Conservation (phyloP, 768 basidiomycete species). For the Sporobolomyces pararoseus region DNA sequence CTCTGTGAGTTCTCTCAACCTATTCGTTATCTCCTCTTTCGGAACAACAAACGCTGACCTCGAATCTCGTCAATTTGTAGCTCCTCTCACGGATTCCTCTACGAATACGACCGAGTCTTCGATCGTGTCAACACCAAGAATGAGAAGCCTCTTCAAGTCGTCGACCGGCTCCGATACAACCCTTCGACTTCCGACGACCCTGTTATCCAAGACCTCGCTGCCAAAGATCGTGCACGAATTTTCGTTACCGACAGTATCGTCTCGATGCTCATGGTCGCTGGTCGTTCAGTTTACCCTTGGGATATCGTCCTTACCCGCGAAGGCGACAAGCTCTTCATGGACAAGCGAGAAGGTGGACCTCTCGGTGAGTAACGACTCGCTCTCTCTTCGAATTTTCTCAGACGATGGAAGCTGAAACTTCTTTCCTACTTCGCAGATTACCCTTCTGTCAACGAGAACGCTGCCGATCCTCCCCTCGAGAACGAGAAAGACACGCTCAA, state of each 20-base stretch:
- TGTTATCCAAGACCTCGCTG: slow-evolving; percentile 84
- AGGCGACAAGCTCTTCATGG: slow-evolving; percentile 87
- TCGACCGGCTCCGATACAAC: slow-evolving; percentile 95
- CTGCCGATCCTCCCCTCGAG: slow-evolving; percentile 86
- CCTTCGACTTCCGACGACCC: slow-evolving; percentile 97
- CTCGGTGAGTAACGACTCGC: slow-evolving; percentile 56
- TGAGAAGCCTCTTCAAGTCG: slow-evolving; percentile 81
- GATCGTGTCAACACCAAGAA: slow-evolving; percentile 93
- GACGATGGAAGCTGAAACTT: no score
- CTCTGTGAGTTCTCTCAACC: slow-evolving; percentile 66
- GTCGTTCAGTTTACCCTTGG: slow-evolving; percentile 95
- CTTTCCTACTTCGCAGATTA: slow-evolving; percentile 56
- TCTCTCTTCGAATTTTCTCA: not conserved
- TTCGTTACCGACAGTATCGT: slow-evolving; percentile 95
- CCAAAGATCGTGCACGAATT: slow-evolving; percentile 74
- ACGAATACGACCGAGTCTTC: slow-evolving; percentile 87
- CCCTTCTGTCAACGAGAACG: slow-evolving; percentile 98
- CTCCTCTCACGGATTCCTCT: slow-evolving; percentile 81
- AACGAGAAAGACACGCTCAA: slow-evolving; percentile 69
- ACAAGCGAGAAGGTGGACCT: slow-evolving; percentile 89
- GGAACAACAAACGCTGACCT: not conserved
- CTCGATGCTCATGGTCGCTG: slow-evolving; percentile 90
- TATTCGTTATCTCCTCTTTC: not conserved
- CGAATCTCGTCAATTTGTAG: slow-evolving; percentile 51
- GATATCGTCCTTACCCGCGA: slow-evolving; percentile 93